Conservation (phyloP, 106 monocot species). For the Chionographis japonica region DNA sequence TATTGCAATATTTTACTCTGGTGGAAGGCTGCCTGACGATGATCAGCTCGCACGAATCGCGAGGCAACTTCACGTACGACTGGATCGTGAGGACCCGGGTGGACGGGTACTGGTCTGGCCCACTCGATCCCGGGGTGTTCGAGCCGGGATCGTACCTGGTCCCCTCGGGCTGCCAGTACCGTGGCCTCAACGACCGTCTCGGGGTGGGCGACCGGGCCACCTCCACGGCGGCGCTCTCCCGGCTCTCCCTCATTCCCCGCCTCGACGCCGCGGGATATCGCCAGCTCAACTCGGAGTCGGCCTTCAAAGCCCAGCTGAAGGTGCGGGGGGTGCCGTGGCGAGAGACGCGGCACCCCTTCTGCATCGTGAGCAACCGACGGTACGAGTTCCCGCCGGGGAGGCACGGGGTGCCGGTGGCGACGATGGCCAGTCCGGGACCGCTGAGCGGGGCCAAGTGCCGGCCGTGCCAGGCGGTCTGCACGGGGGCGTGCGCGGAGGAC, state of each 20-base stretch:
- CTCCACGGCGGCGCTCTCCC: conserved; percentile 42
- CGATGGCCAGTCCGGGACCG: conserved; percentile 60
- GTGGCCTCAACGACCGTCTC: conserved; percentile 79
- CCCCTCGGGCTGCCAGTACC: conserved; percentile 59
- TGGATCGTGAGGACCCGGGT: conserved; percentile 80
- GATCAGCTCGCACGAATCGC: conserved; percentile 39
- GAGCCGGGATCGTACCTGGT: conserved; percentile 36
- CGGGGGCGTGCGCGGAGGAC: conserved; percentile 29
- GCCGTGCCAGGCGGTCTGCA: conserved; percentile 59
- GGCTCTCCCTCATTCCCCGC: conserved; percentile 54
- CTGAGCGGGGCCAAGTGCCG: conserved; percentile 92
- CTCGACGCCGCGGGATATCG: conserved; percentile 39
- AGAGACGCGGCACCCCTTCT: conserved; percentile 46
- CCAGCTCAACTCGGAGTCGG: conserved; percentile 67
- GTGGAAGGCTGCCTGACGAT: conserved; percentile 72
- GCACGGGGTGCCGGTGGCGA: conserved; percentile 72
- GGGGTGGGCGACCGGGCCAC: conserved; percentile 55
- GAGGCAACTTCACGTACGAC: conserved; percentile 53
- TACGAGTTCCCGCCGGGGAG: conserved; percentile 67
- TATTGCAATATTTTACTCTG: conserved; percentile 75
- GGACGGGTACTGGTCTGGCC: conserved; percentile 69
- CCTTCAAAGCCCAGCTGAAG: conserved; percentile 63
- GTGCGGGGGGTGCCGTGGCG: background rate
- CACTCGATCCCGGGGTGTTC: conserved; percentile 28
- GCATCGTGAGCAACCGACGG: conserved; percentile 60